Evolutionary conservation across 805 yeast species (phyloP).

Genomic region (Debaryomyces hansenii): DNA sequence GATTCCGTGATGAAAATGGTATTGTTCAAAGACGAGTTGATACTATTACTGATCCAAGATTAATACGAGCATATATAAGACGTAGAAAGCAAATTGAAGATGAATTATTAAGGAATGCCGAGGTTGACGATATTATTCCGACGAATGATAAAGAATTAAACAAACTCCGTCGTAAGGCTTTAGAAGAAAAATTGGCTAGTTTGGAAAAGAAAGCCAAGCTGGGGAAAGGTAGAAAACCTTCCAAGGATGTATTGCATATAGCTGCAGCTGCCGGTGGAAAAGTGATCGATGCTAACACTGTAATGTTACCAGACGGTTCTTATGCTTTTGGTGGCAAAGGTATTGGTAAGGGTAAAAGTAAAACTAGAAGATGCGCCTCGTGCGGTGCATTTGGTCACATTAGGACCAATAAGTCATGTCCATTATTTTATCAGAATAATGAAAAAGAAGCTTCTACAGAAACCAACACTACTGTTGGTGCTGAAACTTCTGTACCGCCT

Average conservation of each 20-base stretch:
- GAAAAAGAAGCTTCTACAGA: slow-evolving; percentile 19
- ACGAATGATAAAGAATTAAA: slow-evolving; percentile 85
- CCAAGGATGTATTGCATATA: slow-evolving; percentile 35
- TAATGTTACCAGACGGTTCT: slow-evolving; percentile 43
- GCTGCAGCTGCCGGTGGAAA: slow-evolving; percentile 46
- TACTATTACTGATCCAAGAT: slow-evolving; percentile 78
- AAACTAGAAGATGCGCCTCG: slow-evolving; percentile 83
- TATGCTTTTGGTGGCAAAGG: slow-evolving; percentile 61
- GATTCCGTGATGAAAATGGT: slow-evolving; percentile 81
- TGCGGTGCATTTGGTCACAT: slow-evolving; percentile 97
- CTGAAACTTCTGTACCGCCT: slow-evolving; percentile 1
- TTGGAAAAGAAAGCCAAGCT: slow-evolving; percentile 62
- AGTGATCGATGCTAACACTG: slow-evolving; percentile 43
- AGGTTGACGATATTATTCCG: slow-evolving; percentile 70
- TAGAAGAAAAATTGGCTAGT: slow-evolving; percentile 82
- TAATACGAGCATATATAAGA: slow-evolving; percentile 80
- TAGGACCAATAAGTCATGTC: slow-evolving; percentile 88
- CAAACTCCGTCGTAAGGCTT: slow-evolving; percentile 67
- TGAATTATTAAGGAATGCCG: slow-evolving; percentile 52
- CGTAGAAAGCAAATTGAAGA: slow-evolving; percentile 68
- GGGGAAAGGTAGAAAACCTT: slow-evolving; percentile 30
- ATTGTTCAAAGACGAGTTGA: slow-evolving; percentile 80
- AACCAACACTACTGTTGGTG: not conserved
- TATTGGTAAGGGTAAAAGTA: slow-evolving; percentile 69
- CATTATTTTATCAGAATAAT: slow-evolving; percentile 57